These are phyloP conservation scores for Alternaria panax DNA, from an alignment of 2,329 filamentous ascomycete genomes.

Conservation along the genomic window DNA sequence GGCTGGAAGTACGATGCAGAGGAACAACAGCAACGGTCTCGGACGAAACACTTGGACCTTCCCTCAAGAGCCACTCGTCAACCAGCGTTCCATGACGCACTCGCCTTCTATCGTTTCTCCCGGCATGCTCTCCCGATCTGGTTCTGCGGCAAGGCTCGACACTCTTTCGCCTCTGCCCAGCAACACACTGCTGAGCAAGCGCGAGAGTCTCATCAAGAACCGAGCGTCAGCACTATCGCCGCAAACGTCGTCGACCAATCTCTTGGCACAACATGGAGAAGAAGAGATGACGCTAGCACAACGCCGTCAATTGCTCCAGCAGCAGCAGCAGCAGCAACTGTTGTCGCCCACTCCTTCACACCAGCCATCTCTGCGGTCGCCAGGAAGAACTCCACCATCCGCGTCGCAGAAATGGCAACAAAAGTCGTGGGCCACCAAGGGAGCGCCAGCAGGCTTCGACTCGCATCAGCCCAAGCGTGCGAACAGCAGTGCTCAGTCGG, in stretches of 20 bases:
- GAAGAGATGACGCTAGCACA: conserved; percentile 78
- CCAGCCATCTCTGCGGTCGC: conserved; percentile 20
- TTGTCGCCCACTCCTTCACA: conserved; percentile 20
- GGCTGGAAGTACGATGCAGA: conserved; percentile 26
- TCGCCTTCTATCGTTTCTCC: conserved; percentile 27
- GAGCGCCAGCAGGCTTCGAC: conserved; percentile 42
- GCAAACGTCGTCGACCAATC: conserved; percentile 36
- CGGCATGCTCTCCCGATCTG: conserved; percentile 30
- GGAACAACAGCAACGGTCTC: conserved; percentile 26
- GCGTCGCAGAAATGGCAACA: conserved; percentile 42
- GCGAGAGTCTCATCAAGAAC: conserved; percentile 60
- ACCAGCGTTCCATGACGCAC: conserved; percentile 24
- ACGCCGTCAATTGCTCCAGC: conserved; percentile 56
- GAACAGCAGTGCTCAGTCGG: conserved; percentile 30
- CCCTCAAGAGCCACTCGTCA: conserved; percentile 28
- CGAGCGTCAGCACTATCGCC: conserved; percentile 50
- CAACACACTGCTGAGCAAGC: conserved; percentile 62
- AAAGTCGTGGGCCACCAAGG: conserved; percentile 33
- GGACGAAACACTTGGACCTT: conserved; percentile 33
- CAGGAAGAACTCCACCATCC: conserved; percentile 31
- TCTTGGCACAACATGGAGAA: conserved; percentile 42
- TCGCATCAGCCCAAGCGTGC: conserved; percentile 49
- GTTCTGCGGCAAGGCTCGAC: conserved; percentile 23
- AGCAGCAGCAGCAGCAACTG: conserved; percentile 44
- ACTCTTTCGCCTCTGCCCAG: conserved; percentile 38